Evolutionary conservation across 148 eudicot species (phyloP).

Genomic region (Polygonum maritimum): DNA sequence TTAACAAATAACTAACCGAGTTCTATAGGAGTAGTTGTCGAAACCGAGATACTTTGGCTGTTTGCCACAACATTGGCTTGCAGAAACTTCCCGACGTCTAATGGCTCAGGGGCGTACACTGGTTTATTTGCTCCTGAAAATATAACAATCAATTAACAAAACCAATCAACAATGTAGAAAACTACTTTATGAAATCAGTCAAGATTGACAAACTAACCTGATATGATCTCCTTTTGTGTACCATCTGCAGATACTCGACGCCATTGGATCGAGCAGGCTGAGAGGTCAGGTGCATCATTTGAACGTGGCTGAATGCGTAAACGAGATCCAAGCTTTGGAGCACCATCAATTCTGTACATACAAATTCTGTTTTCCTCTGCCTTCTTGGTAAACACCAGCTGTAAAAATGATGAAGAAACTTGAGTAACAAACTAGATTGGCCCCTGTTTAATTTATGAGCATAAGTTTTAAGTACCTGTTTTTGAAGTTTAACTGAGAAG

Average conservation of each 20-base stretch:
- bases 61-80: conserved; percentile 62
- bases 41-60: conserved; percentile 50
- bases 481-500: conserved; percentile 72
- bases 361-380: conserved; percentile 58
- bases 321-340: conserved; percentile 65
- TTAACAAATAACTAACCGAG: conserved; percentile 27
- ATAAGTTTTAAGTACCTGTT: conserved; percentile 27
- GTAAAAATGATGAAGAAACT: conserved; percentile 7
- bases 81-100: conserved; percentile 69
- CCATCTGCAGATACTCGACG: conserved; percentile 68
- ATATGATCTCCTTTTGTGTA: conserved; percentile 61
- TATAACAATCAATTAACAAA: neutral
- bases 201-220: conserved; percentile 35
- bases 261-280: conserved; percentile 81
- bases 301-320: conserved; percentile 54
- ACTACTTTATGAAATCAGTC: neutral
- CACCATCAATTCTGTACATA: conserved; percentile 54
- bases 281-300: conserved; percentile 57
- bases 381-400: conserved; percentile 73
- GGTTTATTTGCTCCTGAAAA: conserved; percentile 71
- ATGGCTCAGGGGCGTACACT: conserved; percentile 82
- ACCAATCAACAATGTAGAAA: conserved; percentile 7
- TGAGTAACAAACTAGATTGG: too few species aligned
- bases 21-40: conserved; percentile 49
- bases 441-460: too few species aligned